phyloP scores from a whole-genome alignment of 768 basidiomycete species.

The Auricularia cornea region DNA sequence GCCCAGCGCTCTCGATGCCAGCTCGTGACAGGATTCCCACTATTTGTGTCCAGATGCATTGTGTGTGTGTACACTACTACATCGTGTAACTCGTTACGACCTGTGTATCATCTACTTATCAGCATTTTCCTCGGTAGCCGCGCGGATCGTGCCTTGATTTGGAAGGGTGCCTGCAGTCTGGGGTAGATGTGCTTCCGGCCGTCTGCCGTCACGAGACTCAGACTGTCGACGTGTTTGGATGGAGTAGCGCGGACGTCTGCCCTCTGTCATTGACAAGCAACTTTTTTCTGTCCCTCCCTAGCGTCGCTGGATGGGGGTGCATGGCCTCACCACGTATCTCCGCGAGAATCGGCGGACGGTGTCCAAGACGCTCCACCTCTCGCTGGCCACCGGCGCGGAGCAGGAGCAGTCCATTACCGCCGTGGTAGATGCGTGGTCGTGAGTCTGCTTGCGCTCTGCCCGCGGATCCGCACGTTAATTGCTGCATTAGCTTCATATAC shows the following conservation, averaged over 20 bases:
- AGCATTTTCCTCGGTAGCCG: no score
- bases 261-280: neutral
- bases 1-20: neutral
- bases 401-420: slow-evolving; percentile 30
- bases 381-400: neutral
- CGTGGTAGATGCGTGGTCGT: slow-evolving; percentile 86
- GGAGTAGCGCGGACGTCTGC: neutral
- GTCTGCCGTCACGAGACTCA: neutral
- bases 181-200: no score
- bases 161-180: no score
- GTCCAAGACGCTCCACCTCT: slow-evolving; percentile 29
- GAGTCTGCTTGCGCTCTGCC: slow-evolving; percentile 30
- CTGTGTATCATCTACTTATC: no score
- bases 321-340: slow-evolving; percentile 44
- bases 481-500: slow-evolving; percentile 58
- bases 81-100: no score
- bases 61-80: neutral
- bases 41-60: neutral
- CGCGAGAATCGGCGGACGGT: slow-evolving; percentile 37
- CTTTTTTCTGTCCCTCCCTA: neutral
- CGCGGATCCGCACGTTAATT: slow-evolving; percentile 6
- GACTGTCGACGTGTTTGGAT: neutral
- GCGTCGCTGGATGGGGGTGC: slow-evolving; percentile 35
- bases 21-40: neutral
- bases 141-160: no score